These are phyloP conservation scores for Babesia sp. DNA, from an alignment of 169 alveolate species.

Conservation along the genomic window DNA sequence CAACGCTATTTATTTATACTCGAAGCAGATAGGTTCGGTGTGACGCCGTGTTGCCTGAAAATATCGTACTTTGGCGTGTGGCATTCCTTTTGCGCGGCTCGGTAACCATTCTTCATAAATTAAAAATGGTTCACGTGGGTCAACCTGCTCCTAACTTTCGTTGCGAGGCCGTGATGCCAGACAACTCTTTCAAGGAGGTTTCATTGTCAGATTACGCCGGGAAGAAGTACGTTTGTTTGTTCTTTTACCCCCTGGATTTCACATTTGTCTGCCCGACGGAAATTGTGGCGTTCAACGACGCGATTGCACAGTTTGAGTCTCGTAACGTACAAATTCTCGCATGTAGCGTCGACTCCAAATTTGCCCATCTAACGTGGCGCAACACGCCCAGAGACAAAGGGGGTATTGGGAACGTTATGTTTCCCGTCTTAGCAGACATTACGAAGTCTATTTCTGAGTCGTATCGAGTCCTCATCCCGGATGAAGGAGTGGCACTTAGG, in stretches of 20 bases:
- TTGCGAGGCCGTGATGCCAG: conserved; percentile 93
- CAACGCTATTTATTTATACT: too few species aligned
- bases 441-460: conserved; percentile 86
- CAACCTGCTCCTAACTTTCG: conserved; percentile 95
- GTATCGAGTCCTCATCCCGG: conserved; percentile 91
- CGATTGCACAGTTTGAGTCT: conserved; percentile 90
- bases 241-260: conserved; percentile 99
- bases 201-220: conserved; percentile 91
- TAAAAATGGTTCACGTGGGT: conserved; percentile 71
- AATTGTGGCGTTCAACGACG: conserved; percentile 92
- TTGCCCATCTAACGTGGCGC: conserved; percentile 95
- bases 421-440: conserved; percentile 93
- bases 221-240: conserved; percentile 92
- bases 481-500: conserved; percentile 94
- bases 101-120: not conserved
- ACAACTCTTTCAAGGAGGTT: conserved; percentile 88
- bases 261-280: conserved; percentile 99
- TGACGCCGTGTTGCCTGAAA: too few species aligned
- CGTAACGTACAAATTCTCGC: conserved; percentile 90
- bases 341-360: conserved; percentile 95
- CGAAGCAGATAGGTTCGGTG: too few species aligned
- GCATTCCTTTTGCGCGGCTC: not conserved
- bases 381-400: conserved; percentile 93
- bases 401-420: conserved; percentile 95
- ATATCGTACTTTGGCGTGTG: not conserved